Evolutionary conservation across 2,329 filamentous ascomycete species (phyloP), one percentile per base, ranked within the genome.

Genomic region (Aspergillus sp.): DNA sequence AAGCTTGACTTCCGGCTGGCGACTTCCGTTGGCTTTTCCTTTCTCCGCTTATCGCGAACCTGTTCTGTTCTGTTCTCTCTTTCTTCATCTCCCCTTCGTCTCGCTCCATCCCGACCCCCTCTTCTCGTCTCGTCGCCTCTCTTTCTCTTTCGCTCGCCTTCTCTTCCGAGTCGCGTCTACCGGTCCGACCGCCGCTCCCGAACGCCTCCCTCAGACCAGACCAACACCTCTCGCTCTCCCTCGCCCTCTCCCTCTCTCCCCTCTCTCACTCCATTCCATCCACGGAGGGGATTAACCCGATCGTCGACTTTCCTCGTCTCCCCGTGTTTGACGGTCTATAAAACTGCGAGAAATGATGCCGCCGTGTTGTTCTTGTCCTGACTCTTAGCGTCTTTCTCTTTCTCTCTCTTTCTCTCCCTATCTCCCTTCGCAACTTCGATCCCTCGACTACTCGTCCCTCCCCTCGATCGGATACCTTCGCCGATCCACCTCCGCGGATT

Each of bases 261-360:
- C 31, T 3, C 31, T 32, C 12, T 32, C 31, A 22, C 10, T 7
- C 32, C 12, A 36, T 36, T 36, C 32, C 32, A 36, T 36, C 32
- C 32, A 36, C 78, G 78, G 49, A 96, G 42, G 42, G 18, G 45
- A 47, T 20, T 47, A 10, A 10, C 45, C 45, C 45, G 45, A 24
- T 47, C 45, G 77, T 63, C 95, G 26, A 29, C 26, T 9, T 7
- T 29, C 90, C 63, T 82, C 85, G 50, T 77, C 96, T 96, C 11
- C 87, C 86, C 39, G 86, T 92, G 73, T 96, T 96, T 90, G 95
- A 95, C 32, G 89, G 86, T 1, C 87, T 87, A 42, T 16, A 42
- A n/a, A 14, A 10, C 18, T 5, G 45, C 45, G 22, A 47, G 45
- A 47, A 47, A 47, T 47, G 45, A 47, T 47, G 45, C 45, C 45